Percentiles rank a stretch among this genome's conserved stretches.
Evolutionary conservation across 2,329 filamentous ascomycete genomes (phyloP).

Genomic region (Mollisiaceae sp.): DNA sequence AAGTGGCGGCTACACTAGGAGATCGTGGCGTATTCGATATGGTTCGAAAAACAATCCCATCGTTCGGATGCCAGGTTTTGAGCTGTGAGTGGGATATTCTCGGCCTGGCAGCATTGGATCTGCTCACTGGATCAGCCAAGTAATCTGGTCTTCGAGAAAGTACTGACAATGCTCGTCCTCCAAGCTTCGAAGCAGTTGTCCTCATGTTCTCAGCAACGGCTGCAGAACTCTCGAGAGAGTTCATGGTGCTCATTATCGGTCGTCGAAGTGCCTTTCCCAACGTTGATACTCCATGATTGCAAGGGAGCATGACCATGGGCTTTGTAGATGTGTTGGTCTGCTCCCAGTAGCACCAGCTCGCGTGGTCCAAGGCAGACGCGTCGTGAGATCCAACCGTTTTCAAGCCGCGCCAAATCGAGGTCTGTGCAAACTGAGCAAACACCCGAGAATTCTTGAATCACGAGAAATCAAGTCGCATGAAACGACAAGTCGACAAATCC

Average conservation of each 20-base stretch:
- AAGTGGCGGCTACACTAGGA: slow-evolving; percentile 30
- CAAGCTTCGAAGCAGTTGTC: slow-evolving; percentile 26
- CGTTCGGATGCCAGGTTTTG: slow-evolving; percentile 46
- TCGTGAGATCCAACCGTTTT: slow-evolving; percentile 29
- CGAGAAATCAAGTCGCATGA: slow-evolving; percentile 18
- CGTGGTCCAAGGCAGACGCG: slow-evolving; percentile 33
- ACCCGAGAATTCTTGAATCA: slow-evolving; percentile 25
- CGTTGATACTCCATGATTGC: slow-evolving; percentile 44
- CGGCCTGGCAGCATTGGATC: slow-evolving; percentile 20
- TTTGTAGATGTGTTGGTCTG: slow-evolving; percentile 8
- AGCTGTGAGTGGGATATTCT: slow-evolving; percentile 15
- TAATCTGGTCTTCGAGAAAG: neutral
- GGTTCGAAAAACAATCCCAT: slow-evolving; percentile 47
- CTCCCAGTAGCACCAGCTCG: neutral
- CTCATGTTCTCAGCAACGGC: slow-evolving; percentile 31
- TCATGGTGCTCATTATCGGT: slow-evolving; percentile 33
- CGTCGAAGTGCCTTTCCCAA: slow-evolving; percentile 37
- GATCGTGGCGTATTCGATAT: slow-evolving; percentile 23
- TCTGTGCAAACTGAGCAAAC: slow-evolving; percentile 31
- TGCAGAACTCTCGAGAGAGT: slow-evolving; percentile 28
- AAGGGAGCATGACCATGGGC: slow-evolving; percentile 42
- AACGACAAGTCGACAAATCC: neutral
- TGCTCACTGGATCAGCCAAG: slow-evolving; percentile 19
- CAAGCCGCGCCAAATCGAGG: slow-evolving; percentile 9
- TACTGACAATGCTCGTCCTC: slow-evolving; percentile 33